These are phyloP conservation scores for Metarhizium anisopliae DNA, from an alignment of 2,329 filamentous ascomycete genomes.

Conservation along the genomic window DNA sequence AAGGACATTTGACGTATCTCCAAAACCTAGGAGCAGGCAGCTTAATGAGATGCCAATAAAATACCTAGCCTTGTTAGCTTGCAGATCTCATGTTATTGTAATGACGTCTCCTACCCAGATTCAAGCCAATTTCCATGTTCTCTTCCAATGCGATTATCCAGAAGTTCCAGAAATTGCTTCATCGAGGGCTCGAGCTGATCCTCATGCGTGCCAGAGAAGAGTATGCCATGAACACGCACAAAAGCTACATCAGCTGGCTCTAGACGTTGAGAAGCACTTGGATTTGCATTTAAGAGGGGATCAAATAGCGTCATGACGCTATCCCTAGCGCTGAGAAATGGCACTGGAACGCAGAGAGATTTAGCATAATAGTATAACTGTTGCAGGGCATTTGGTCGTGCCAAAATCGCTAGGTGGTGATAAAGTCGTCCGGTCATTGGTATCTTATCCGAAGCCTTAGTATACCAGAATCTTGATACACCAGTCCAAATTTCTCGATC, in stretches of 20 bases:
- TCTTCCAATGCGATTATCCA: conserved; percentile 49
- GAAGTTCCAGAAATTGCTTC: conserved; percentile 38
- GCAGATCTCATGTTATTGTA: background rate
- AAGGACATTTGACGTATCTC: conserved; percentile 34
- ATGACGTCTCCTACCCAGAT: conserved; percentile 24
- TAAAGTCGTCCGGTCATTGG: conserved; percentile 73
- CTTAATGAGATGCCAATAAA: conserved; percentile 21
- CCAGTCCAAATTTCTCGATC: conserved; percentile 75
- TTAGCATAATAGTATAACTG: conserved; percentile 68
- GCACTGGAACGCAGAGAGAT: conserved; percentile 57
- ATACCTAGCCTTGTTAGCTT: conserved; percentile 16
- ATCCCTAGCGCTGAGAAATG: conserved; percentile 59
- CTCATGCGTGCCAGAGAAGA: conserved; percentile 45
- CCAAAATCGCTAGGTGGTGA: conserved; percentile 77
- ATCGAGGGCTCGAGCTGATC: conserved; percentile 37
- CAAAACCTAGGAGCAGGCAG: conserved; percentile 25
- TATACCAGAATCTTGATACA: conserved; percentile 78
- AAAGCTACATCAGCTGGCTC: conserved; percentile 45
- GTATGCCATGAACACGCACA: conserved; percentile 53
- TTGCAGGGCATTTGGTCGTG: conserved; percentile 57
- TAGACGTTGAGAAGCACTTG: conserved; percentile 17
- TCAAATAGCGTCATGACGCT: conserved; percentile 63
- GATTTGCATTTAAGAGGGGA: conserved; percentile 32
- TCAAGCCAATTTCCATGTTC: conserved; percentile 41
- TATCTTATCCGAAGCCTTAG: conserved; percentile 66